Percentiles rank a stretch among this genome's conserved stretches.
These are phyloP conservation scores for Nakazawaea peltata DNA, from an alignment of 805 yeast genomes.

Conservation along the genomic window DNA sequence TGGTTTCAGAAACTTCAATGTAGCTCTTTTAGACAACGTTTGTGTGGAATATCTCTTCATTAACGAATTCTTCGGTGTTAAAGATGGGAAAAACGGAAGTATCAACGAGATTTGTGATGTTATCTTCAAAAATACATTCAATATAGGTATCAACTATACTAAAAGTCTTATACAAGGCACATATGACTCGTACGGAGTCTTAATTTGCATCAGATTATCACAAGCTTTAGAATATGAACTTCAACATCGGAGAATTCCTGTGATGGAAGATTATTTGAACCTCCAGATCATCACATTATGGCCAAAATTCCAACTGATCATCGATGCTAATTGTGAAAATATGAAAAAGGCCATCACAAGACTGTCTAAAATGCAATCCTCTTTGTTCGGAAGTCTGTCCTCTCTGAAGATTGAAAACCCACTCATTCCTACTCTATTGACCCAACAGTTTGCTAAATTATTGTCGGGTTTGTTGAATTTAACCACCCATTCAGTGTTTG, in stretches of 20 bases:
- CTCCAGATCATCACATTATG: conserved; percentile 62
- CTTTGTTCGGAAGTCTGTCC: conserved; percentile 18
- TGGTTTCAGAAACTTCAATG: conserved; percentile 62
- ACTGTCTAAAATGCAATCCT: conserved; percentile 33
- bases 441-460: conserved; percentile 73
- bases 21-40: conserved; percentile 69
- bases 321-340: conserved; percentile 72
- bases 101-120: conserved; percentile 35
- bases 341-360: conserved; percentile 40
- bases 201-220: conserved; percentile 65
- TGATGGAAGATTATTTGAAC: conserved; percentile 62
- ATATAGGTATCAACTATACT: conserved; percentile 40
- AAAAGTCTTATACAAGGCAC: conserved; percentile 29
- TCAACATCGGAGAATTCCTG: conserved; percentile 65
- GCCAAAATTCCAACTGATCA: conserved; percentile 76
- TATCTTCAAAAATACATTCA: conserved; percentile 47
- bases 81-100: conserved; percentile 32
- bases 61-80: conserved; percentile 57
- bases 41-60: conserved; percentile 70
- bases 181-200: conserved; percentile 71
- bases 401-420: conserved; percentile 20
- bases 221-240: conserved; percentile 58
- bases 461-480: conserved; percentile 64
- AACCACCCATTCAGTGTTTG: conserved; percentile 22
- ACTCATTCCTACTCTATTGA: conserved; percentile 49